These are phyloP conservation scores for Neurospora tetraspora DNA, from an alignment of 495 filamentous ascomycete species.

Conservation along the genomic window DNA sequence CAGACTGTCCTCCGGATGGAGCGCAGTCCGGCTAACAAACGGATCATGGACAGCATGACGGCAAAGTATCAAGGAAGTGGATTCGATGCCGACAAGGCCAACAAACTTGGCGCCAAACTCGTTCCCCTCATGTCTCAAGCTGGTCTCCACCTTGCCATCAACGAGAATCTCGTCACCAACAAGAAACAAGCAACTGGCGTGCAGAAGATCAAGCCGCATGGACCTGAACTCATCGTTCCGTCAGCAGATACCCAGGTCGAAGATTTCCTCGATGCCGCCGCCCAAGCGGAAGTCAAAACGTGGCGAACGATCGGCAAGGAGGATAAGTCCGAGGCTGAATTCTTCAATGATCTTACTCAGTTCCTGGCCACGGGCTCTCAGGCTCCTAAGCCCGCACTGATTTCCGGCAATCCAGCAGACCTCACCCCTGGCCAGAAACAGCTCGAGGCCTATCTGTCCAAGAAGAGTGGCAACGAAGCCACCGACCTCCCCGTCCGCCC, in stretches of 20 bases:
- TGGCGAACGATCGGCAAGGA: too few relatives aligned
- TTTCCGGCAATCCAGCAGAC: neutral
- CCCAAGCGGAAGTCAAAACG: neutral
- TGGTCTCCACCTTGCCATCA: neutral
- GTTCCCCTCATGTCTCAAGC: neutral
- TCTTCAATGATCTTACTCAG: neutral
- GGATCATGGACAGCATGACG: neutral
- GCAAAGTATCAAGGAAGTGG: neutral
- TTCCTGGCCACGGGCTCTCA: neutral
- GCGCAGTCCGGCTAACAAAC: neutral
- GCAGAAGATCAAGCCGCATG: neutral
- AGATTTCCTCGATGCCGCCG: neutral
- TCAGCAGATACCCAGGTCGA: too few relatives aligned
- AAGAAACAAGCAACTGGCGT: neutral
- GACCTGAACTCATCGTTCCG: too few relatives aligned
- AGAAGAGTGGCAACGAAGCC: too few relatives aligned
- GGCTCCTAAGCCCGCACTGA: neutral
- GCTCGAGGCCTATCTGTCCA: neutral
- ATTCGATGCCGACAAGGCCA: neutral
- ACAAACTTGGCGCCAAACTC: neutral
- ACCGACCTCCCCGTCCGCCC: neutral
- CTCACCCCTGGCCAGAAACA: neutral
- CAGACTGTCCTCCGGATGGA: neutral
- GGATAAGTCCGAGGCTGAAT: neutral
- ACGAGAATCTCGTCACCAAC: neutral